Evolutionary conservation across 2,329 filamentous ascomycete species (phyloP).

Genomic region (Fusarium begoniae): DNA sequence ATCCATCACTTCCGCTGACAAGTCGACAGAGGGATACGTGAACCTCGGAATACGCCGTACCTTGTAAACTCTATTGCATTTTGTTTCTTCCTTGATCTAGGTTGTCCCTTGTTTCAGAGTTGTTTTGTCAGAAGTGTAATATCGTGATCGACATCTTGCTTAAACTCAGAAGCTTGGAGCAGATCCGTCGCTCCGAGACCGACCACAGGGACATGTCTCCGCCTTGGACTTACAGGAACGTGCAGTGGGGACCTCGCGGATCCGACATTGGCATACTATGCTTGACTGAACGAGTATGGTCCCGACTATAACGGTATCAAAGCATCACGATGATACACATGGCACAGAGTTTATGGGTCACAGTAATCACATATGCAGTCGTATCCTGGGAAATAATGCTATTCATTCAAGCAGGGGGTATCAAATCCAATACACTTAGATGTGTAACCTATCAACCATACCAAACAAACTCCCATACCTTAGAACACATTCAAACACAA

Average conservation of each 20-base stretch:
- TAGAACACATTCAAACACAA: slow-evolving; percentile 9
- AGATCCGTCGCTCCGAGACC: not conserved
- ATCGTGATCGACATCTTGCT: not conserved
- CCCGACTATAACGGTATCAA: not conserved
- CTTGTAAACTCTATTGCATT: not conserved
- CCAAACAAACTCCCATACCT: slow-evolving; percentile 25
- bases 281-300: not conserved
- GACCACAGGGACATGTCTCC: not conserved
- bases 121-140: slow-evolving; percentile 1
- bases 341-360: not conserved
- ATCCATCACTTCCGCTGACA: not conserved
- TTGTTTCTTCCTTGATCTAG: not conserved
- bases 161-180: not conserved
- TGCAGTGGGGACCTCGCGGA: too few species aligned
- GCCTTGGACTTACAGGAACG: not conserved
- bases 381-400: not conserved
- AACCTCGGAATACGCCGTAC: not conserved
- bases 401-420: slow-evolving; percentile 33
- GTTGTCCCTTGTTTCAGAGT: slow-evolving; percentile 10
- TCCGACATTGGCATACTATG: not conserved
- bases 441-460: slow-evolving; percentile 11
- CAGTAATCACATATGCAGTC: not conserved
- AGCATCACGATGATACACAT: not conserved
- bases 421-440: slow-evolving; percentile 30
- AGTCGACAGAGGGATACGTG: not conserved